phyloP scores from a whole-genome alignment of 2,329 filamentous ascomycete species.

The Nemania diffusa region DNA sequence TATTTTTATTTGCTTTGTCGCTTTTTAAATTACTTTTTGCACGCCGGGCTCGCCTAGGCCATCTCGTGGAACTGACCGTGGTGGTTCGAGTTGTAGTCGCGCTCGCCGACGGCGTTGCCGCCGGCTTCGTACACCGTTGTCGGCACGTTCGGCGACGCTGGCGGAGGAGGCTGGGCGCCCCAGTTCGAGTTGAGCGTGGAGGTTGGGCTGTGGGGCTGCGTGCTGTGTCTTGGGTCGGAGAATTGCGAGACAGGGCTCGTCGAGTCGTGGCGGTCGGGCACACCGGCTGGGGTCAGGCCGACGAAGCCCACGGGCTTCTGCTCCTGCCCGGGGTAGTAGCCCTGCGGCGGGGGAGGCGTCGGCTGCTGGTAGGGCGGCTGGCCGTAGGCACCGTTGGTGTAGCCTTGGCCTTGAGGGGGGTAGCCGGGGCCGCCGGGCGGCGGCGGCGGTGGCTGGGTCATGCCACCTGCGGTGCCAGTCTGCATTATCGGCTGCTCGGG shows the following conservation, averaged over 20 bases:
- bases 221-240: constrained; percentile 38
- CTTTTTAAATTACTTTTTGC: too few species aligned
- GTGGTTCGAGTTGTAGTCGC: constrained; percentile 48
- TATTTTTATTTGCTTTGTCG: background rate
- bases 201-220: constrained; percentile 44
- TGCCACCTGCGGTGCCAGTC: constrained; percentile 14
- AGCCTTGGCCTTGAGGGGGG: constrained; percentile 38
- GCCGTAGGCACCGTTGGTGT: constrained; percentile 34
- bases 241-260: constrained; percentile 46
- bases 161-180: constrained; percentile 38
- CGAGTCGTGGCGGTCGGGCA: constrained; percentile 44
- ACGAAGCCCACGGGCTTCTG: constrained; percentile 45
- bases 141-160: constrained; percentile 40
- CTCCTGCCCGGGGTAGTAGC: constrained; percentile 35
- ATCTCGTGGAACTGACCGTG: constrained; percentile 57
- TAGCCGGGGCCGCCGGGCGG: constrained; percentile 19
- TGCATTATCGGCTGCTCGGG: constrained; percentile 35
- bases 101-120: constrained; percentile 48
- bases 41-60: too few species aligned
- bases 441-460: background rate
- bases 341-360: constrained; percentile 30
- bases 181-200: constrained; percentile 43
- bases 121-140: constrained; percentile 54
- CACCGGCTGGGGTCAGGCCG: constrained; percentile 25
- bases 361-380: constrained; percentile 39